phyloP scores from a whole-genome alignment of 129 eudicot genomes.

The Pulicaria dysenterica region DNA sequence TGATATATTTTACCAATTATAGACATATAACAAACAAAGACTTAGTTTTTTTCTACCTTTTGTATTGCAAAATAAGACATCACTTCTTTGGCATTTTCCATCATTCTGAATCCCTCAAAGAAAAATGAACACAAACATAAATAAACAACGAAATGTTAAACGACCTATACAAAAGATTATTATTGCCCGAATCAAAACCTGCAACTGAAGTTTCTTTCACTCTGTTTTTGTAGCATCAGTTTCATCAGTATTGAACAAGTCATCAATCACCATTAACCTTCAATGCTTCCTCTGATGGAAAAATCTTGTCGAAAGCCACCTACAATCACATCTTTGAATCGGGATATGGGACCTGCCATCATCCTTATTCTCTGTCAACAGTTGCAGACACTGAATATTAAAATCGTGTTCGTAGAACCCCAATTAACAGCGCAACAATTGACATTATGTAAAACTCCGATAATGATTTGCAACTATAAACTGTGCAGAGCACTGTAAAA shows the following conservation, averaged over 20 bases:
- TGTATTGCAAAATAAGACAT: constrained; percentile 5
- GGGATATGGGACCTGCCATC: constrained; percentile 67
- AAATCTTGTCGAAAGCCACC: constrained; percentile 67
- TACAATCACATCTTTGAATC: constrained; percentile 61
- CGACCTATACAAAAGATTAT: too few species aligned
- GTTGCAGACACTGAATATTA: background rate
- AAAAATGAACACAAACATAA: too few species aligned
- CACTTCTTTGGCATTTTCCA: constrained; percentile 18
- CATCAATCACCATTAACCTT: constrained; percentile 13
- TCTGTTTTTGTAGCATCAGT: constrained; percentile 40
- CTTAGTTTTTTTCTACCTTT: constrained; percentile 1
- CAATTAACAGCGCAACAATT: background rate
- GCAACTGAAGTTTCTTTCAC: background rate
- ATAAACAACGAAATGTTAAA: background rate
- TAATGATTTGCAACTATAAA: too few species aligned
- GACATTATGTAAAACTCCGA: too few species aligned
- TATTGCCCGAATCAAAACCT: too few species aligned
- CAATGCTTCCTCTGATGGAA: constrained; percentile 43
- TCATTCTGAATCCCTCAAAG: constrained; percentile 2
- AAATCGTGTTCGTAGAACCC: background rate
- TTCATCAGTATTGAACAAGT: constrained; percentile 42
- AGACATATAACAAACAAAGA: constrained; percentile 31
- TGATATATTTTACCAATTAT: constrained; percentile 17
- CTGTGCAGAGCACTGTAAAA: too few species aligned
- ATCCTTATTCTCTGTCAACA: constrained; percentile 62